Evolutionary conservation across 495 filamentous ascomycete genomes (phyloP).

Genomic region (Talaromyces stipitatus): DNA sequence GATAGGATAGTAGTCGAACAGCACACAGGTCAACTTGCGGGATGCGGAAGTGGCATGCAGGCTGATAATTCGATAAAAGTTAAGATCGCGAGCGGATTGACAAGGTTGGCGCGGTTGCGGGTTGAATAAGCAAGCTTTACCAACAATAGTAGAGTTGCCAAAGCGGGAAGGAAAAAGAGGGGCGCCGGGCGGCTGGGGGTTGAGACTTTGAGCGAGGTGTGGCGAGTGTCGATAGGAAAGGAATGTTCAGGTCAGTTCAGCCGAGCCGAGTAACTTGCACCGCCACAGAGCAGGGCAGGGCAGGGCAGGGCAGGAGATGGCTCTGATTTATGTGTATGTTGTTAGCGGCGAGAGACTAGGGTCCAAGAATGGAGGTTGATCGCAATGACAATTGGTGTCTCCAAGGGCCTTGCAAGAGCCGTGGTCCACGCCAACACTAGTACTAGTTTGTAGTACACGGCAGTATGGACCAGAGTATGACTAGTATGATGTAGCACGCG

Average conservation of each 20-base stretch:
- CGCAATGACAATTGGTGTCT: not conserved
- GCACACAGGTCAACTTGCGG: not conserved
- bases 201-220: not conserved
- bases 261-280: not conserved
- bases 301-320: not conserved
- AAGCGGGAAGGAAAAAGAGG: not conserved
- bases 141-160: not conserved
- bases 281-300: not conserved
- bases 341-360: not conserved
- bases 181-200: not conserved
- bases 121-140: not conserved
- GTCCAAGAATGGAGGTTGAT: not conserved
- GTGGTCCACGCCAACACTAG: not conserved
- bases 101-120: conserved; percentile 6
- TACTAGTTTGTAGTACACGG: not conserved
- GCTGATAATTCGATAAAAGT: conserved; percentile 2
- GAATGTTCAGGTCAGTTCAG: too few species aligned
- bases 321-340: not conserved
- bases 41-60: conserved; percentile 2
- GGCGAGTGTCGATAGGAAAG: not conserved
- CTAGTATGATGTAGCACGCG: not conserved
- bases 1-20: not conserved
- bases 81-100: not conserved
- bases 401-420: not conserved
- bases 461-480: not conserved